Evolutionary conservation across 2,329 filamentous ascomycete species (phyloP), one percentile per base, ranked within the genome.

Genomic region (Botrytis galanthina): DNA sequence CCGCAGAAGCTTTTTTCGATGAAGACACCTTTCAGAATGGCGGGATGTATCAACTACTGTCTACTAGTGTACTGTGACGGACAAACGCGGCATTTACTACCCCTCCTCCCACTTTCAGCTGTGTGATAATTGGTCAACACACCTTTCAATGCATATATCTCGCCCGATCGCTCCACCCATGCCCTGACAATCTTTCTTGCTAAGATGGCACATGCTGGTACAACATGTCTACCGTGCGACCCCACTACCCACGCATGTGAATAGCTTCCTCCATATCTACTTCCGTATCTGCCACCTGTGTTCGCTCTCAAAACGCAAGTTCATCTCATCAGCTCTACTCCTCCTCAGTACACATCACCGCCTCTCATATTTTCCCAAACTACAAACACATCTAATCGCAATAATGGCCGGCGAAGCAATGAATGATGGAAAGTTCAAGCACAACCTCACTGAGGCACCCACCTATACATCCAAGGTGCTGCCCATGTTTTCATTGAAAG

Each of bases 401-500:
- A 68, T 3, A 20, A 77, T 77, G 76, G 75, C 73, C 29, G 74
- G 68, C 48, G 72, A 71, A n/a, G 73, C 75, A 54, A 75, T 78
- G 35, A 77, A 72, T 14, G 73, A 71, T 74, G 86, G 88, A 74
- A 82, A 81, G 76, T 91, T 92, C 78, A 82, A 83, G 75, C 88
- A 89, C 80, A 82, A 89, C 78, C 89, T 87, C 80, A 89, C 86
- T 76, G 81, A 80, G 60, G 76, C 84, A 2, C 85, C 86, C 59
- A 78, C 82, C 72, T 81, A 64, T 20, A 73, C 74, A 42, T 85
- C 86, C 72, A 83, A 87, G 62, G 86, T 93, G 73, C 81, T 93
- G 80, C 86, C 88, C 48, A 86, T 92, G 74, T 93, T 92, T 80
- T 79, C 81, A 29, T 87, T 88, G 74, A 84, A 86, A 74, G 86